Evolutionary conservation across 1,139 yeast species (phyloP).

Genomic region (Saccharomyces hybrid): DNA sequence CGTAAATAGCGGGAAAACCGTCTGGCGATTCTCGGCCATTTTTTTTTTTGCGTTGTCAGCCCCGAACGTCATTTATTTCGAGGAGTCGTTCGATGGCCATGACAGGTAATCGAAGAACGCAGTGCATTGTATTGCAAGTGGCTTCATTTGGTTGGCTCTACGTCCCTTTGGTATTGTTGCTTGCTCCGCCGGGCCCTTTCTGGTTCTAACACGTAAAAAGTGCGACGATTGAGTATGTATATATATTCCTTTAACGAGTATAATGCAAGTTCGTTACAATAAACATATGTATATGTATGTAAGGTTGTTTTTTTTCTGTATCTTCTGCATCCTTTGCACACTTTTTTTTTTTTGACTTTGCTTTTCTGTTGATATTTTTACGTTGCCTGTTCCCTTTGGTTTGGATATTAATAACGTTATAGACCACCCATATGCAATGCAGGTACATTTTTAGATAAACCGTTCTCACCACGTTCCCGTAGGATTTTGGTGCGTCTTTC

Average conservation of each 20-base stretch:
- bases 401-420: conserved; percentile 5
- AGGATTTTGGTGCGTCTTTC: conserved; percentile 26
- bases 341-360: not conserved
- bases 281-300: not conserved
- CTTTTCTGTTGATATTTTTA: not conserved
- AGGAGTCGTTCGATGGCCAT: not conserved
- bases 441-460: conserved; percentile 26
- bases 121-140: not conserved
- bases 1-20: not conserved
- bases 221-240: not conserved
- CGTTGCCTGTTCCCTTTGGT: not conserved
- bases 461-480: conserved; percentile 24
- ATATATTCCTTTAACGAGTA: not conserved
- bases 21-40: not conserved
- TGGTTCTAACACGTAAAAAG: not conserved
- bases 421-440: conserved; percentile 34
- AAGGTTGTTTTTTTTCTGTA: not conserved
- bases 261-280: not conserved
- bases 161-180: not conserved
- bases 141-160: not conserved
- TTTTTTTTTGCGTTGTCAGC: not conserved
- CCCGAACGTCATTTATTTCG: not conserved
- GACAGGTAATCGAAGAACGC: not conserved
- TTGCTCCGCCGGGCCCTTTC: not conserved
- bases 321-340: not conserved